These are phyloP conservation scores for Priceomyces melissophilus DNA, from an alignment of 805 yeast genomes.

Conservation along the genomic window DNA sequence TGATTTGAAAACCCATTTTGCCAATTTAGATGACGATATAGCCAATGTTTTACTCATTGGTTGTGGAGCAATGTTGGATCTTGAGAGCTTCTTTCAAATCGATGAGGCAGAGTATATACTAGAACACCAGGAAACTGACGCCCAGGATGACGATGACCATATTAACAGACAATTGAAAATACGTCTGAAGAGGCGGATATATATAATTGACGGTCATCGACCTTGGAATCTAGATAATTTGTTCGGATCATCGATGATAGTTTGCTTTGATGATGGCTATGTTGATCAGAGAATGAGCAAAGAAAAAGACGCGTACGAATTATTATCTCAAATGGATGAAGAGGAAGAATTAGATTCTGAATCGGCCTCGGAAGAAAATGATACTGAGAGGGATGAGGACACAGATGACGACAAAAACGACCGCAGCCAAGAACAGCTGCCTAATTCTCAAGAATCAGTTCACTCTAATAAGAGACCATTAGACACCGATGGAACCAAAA, in stretches of 20 bases:
- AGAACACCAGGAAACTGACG: constrained; percentile 9
- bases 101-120: constrained; percentile 51
- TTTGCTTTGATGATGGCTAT: constrained; percentile 85
- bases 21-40: constrained; percentile 67
- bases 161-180: constrained; percentile 11
- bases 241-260: constrained; percentile 74
- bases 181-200: constrained; percentile 55
- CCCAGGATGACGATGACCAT: constrained; percentile 18
- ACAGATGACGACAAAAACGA: constrained; percentile 17
- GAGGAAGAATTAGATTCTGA: constrained; percentile 34
- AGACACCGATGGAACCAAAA: constrained; percentile 24
- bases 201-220: constrained; percentile 85
- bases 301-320: constrained; percentile 62
- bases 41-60: constrained; percentile 78
- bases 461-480: constrained; percentile 21
- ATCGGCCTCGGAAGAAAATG: constrained; percentile 15
- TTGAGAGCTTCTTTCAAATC: constrained; percentile 69
- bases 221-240: constrained; percentile 96
- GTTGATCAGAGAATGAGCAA: constrained; percentile 54
- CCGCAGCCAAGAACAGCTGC: constrained; percentile 19
- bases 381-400: constrained; percentile 9
- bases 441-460: constrained; percentile 10
- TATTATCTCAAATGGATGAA: constrained; percentile 41
- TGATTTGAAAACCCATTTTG: constrained; percentile 65
- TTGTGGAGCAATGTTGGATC: constrained; percentile 89